These are phyloP conservation scores for Leccinum broughii DNA, from an alignment of 768 basidiomycete genomes.

Conservation along the genomic window DNA sequence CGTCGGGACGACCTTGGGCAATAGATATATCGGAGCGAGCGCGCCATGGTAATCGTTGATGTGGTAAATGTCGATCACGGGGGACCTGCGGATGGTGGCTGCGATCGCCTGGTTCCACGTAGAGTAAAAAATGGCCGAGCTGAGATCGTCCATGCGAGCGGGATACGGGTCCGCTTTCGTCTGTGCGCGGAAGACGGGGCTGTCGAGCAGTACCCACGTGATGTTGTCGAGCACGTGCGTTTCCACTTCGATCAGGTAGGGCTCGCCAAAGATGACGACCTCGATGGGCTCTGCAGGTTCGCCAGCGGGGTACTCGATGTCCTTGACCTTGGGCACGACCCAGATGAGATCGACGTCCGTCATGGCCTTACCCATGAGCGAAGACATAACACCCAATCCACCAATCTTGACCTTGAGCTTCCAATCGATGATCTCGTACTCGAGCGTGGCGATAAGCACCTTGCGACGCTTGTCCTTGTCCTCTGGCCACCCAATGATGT, in stretches of 20 bases:
- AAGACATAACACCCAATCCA: conserved; percentile 97
- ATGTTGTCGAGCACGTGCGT: conserved; percentile 93
- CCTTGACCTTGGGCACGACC: conserved; percentile 95
- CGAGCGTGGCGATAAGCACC: conserved; percentile 88
- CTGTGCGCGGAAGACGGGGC: conserved; percentile 94
- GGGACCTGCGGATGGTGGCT: conserved; percentile 81
- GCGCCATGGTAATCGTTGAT: conserved; percentile 96
- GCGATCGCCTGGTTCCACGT: conserved; percentile 98
- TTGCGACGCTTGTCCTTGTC: conserved; percentile 88
- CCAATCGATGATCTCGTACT: conserved; percentile 98
- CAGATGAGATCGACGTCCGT: conserved; percentile 93
- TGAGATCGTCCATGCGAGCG: conserved; percentile 95
- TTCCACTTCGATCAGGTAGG: conserved; percentile 94
- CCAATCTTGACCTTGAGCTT: conserved; percentile 98
- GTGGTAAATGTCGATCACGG: conserved; percentile 91
- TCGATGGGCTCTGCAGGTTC: conserved; percentile 94
- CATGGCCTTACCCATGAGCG: conserved; percentile 98
- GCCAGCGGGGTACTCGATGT: conserved; percentile 88
- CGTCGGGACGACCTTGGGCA: conserved; percentile 87
- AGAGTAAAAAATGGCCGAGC: conserved; percentile 96
- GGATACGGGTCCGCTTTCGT: conserved; percentile 96
- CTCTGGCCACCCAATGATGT: conserved; percentile 96
- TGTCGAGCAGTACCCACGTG: conserved; percentile 91
- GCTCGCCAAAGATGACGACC: conserved; percentile 94
- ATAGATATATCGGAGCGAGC: conserved; percentile 84